phyloP scores from a whole-genome alignment of 371 early-diverging fungal species.

The Zychaea mexicana region DNA sequence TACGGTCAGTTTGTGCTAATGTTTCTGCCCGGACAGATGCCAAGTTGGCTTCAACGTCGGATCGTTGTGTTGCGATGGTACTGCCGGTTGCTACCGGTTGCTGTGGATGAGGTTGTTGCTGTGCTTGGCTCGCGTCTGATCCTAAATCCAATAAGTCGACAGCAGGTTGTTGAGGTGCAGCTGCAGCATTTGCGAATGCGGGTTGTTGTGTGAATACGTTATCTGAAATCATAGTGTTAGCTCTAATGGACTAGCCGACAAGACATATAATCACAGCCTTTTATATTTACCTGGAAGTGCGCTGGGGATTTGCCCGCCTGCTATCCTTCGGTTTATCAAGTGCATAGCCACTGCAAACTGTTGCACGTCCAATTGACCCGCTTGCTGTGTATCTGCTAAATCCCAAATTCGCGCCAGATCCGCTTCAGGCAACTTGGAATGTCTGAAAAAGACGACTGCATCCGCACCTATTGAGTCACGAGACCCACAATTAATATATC shows the following conservation, averaged over 20 bases:
- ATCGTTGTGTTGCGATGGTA: constrained; percentile 3
- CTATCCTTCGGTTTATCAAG: constrained; percentile 57
- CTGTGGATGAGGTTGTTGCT: constrained; percentile 10
- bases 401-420: constrained; percentile 79
- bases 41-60: constrained; percentile 19
- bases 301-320: constrained; percentile 44
- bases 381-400: constrained; percentile 50
- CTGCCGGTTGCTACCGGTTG: constrained; percentile 9
- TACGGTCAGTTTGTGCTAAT: constrained; percentile 20
- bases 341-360: constrained; percentile 68
- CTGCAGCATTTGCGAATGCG: background rate
- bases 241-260: too few species aligned
- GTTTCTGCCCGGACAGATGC: constrained; percentile 20
- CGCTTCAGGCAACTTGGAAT: constrained; percentile 69
- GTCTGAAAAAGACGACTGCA: constrained; percentile 74
- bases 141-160: constrained; percentile 30
- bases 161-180: background rate
- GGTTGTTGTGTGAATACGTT: constrained; percentile 2
- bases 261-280: background rate
- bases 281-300: constrained; percentile 14
- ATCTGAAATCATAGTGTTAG: background rate
- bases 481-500: background rate
- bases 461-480: constrained; percentile 55
- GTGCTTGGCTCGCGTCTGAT: background rate
- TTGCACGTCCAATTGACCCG: constrained; percentile 45